phyloP scores from a whole-genome alignment of 306 rosid genomes.

The Lupinus albus region DNA sequence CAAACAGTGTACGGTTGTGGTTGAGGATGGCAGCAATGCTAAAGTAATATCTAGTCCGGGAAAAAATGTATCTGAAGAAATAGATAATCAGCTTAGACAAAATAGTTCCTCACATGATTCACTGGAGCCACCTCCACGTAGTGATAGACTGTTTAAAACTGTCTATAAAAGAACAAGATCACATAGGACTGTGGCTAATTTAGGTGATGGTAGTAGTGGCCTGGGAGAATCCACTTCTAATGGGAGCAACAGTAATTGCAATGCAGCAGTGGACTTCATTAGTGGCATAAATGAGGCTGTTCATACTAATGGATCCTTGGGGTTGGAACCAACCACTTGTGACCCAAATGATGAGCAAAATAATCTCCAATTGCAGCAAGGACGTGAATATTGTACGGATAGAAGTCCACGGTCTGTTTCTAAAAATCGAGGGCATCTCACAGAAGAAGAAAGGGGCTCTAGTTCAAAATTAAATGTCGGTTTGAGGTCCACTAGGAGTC shows the following conservation, averaged over 20 bases:
- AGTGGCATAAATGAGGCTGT: slow-evolving; percentile 54
- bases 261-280: slow-evolving; percentile 45
- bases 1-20: slow-evolving; percentile 45
- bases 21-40: slow-evolving; percentile 44
- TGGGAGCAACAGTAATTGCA: slow-evolving; percentile 53
- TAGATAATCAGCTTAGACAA: slow-evolving; percentile 48
- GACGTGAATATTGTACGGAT: slow-evolving; percentile 48
- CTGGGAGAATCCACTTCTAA: slow-evolving; percentile 63
- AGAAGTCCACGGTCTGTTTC: slow-evolving; percentile 53
- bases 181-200: slow-evolving; percentile 55
- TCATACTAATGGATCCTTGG: slow-evolving; percentile 53
- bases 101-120: slow-evolving; percentile 47
- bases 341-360: slow-evolving; percentile 48
- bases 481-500: slow-evolving; percentile 81
- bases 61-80: slow-evolving; percentile 52
- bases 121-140: slow-evolving; percentile 46
- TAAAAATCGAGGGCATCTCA: slow-evolving; percentile 49
- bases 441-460: slow-evolving; percentile 66
- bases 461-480: slow-evolving; percentile 77
- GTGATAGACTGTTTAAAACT: slow-evolving; percentile 74
- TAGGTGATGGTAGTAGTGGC: slow-evolving; percentile 51
- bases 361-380: slow-evolving; percentile 52
- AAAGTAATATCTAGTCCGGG: slow-evolving; percentile 47
- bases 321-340: slow-evolving; percentile 50
- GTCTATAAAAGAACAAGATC: slow-evolving; percentile 80